Conservation (phyloP, 495 filamentous ascomycete genomes). For the Massariosphaeria phaeospora region DNA sequence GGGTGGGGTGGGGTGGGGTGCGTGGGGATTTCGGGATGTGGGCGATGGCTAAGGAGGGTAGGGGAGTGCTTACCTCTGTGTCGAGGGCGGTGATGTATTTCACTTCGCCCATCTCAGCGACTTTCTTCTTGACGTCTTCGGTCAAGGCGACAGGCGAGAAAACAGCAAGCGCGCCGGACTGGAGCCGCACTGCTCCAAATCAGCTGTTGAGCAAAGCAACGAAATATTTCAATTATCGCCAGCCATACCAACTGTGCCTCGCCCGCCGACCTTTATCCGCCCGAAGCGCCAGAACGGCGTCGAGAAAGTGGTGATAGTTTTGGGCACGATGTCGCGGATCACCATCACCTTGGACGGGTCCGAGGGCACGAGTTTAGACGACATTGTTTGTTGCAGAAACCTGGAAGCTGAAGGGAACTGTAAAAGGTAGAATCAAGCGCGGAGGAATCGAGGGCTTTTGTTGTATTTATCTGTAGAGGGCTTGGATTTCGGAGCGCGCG, state of each 20-base stretch:
- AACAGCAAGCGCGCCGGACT: slow-evolving; percentile 71
- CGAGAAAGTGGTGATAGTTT: slow-evolving; percentile 69
- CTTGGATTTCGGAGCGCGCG: no score
- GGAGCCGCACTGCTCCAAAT: slow-evolving; percentile 59
- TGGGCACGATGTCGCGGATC: slow-evolving; percentile 73
- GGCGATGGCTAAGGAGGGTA: neutral
- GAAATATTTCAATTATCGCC: neutral
- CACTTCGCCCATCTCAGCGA: slow-evolving; percentile 65
- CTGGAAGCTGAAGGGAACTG: slow-evolving; percentile 8
- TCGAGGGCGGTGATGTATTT: slow-evolving; percentile 82
- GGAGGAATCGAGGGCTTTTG: neutral
- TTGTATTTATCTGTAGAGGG: no score
- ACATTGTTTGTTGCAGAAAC: no score
- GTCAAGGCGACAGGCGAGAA: slow-evolving; percentile 88
- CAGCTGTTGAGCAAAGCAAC: neutral
- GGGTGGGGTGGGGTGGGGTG: neutral
- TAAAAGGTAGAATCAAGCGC: neutral
- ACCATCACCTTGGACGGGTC: slow-evolving; percentile 79
- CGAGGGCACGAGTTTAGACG: slow-evolving; percentile 50
- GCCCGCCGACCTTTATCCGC: slow-evolving; percentile 71
- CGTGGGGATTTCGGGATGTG: neutral
- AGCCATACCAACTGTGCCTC: slow-evolving; percentile 73
- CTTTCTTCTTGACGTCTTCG: slow-evolving; percentile 62
- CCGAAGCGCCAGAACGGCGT: slow-evolving; percentile 83
- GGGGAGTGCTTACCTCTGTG: slow-evolving; percentile 49